Base-by-base conservation (phyloP, 176 grass and related monocot species). In the Phragmites australis region DNA sequence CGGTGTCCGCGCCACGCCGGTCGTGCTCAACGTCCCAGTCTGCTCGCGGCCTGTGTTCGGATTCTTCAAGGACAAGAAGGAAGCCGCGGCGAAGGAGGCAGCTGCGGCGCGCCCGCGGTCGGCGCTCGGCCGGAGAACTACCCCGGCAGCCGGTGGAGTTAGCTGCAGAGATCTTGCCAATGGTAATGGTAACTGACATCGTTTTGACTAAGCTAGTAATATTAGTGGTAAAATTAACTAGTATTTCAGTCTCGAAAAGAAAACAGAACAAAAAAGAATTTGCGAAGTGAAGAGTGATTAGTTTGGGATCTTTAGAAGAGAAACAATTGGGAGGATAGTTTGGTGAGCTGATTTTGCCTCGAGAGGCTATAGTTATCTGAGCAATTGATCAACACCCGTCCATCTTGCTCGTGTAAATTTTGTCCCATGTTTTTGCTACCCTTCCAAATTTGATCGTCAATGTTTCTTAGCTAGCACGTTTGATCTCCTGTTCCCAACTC, bases 21-120 rank as follows among this genome's bases (percentile, higher is more conserved):
- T 89, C 17, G 91, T 92, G 32, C 94, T 97, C 27, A 97, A 97
- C 83, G 89, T 97, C 17, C 94, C 92, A 2, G 90, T 97, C 19
- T 94, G 93, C 88, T 96, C 93, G 1, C 86, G 83, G 11, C 90
- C 93, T 9, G 89, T 95, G 59, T 96, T 96, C 77, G 87, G 84
- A 0, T 84, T 98, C 75, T 96, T 99, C 80, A 86, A 90, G 77
- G 90, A 90, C 65, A 92, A 85, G 87, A 99, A 95, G 68, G 89
- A 94, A 2, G 50, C 58, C 1, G 63, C 69, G 7, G 41, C 62
- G 2, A 84, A 82, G 56, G 89, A 94, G 29, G 40, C 83, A 0
- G 49, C 60, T 1, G 40, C 77, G 0, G 12, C 27, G 5, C 65
- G 78, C 48, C 46, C 80, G 9, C 25, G 77, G 49, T 84, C 88